Evolutionary conservation across 257 asterid species (phyloP).

Genomic region (Primulina eburnea): DNA sequence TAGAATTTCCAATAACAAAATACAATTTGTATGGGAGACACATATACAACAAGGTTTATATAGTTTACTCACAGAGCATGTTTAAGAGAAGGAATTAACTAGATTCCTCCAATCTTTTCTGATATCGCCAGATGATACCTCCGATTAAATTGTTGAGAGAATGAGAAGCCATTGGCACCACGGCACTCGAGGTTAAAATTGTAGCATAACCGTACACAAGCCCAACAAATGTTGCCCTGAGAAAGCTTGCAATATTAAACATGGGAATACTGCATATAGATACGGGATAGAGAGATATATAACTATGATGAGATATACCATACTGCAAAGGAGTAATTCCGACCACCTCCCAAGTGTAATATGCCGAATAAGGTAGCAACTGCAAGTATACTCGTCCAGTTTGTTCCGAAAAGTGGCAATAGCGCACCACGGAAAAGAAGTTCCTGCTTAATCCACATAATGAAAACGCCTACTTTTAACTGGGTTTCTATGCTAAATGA

Average conservation of each 20-base stretch:
- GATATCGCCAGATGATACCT: constrained; percentile 64
- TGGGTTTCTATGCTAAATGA: neutral
- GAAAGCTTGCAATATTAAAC: constrained; percentile 8
- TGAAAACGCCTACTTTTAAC: neutral
- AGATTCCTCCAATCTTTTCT: constrained; percentile 25
- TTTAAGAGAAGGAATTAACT: neutral
- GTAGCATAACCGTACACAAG: constrained; percentile 71
- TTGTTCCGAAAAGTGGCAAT: constrained; percentile 66
- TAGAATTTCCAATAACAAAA: neutral
- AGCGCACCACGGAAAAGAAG: constrained; percentile 86
- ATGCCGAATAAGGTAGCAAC: constrained; percentile 78
- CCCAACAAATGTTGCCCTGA: constrained; percentile 92
- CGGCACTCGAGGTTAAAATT: constrained; percentile 45
- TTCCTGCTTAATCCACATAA: constrained; percentile 46
- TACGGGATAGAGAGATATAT: too few species aligned
- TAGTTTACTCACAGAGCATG: neutral
- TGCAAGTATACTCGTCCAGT: constrained; percentile 44
- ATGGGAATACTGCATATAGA: neutral
- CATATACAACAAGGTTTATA: neutral
- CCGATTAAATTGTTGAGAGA: constrained; percentile 76
- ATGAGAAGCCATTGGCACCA: constrained; percentile 86
- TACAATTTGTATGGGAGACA: neutral
- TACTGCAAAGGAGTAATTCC: constrained; percentile 76
- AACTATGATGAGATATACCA: constrained; percentile 43
- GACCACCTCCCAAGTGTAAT: constrained; percentile 82